Evolutionary conservation across 1,284 basidiomycete genomes (phyloP).

Genomic region (Ganoderma sp.): DNA sequence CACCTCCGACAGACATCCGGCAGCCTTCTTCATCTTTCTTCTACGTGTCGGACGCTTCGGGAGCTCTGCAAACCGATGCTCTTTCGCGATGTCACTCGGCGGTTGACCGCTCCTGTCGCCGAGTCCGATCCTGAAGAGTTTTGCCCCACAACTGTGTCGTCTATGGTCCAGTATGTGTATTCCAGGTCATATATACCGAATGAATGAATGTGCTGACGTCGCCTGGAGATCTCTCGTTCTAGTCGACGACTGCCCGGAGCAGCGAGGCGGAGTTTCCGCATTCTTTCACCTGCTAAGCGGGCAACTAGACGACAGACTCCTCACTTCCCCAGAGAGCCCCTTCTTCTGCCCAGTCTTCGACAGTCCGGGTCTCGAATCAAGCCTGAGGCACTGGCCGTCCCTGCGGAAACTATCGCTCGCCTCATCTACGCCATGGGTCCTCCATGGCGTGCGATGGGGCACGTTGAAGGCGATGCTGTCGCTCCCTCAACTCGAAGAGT

Average conservation of each 20-base stretch:
- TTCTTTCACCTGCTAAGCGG: not conserved
- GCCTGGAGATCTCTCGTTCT: not conserved
- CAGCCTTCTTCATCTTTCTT: not conserved
- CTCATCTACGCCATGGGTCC: not conserved
- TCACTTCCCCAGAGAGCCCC: not conserved
- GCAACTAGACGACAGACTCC: not conserved
- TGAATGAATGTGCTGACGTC: not conserved
- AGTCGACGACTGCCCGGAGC: not conserved
- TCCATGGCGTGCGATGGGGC: not conserved
- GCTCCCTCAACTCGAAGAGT: not conserved
- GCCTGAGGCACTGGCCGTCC: not conserved
- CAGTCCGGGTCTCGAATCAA: not conserved
- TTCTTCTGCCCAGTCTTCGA: not conserved
- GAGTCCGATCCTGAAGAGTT: not conserved
- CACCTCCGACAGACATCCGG: not conserved
- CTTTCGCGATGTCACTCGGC: not conserved
- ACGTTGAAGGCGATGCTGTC: not conserved
- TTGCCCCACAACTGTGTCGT: not conserved
- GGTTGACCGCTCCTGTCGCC: not conserved
- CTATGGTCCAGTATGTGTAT: not conserved
- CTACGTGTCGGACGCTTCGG: not conserved
- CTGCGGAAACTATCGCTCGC: not conserved
- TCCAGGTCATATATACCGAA: not conserved
- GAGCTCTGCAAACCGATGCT: constrained; percentile 1
- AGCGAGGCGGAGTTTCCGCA: not conserved